Conservation (phyloP, 176 grass and related monocot species). For the Cenchrus fungigraminus region DNA sequence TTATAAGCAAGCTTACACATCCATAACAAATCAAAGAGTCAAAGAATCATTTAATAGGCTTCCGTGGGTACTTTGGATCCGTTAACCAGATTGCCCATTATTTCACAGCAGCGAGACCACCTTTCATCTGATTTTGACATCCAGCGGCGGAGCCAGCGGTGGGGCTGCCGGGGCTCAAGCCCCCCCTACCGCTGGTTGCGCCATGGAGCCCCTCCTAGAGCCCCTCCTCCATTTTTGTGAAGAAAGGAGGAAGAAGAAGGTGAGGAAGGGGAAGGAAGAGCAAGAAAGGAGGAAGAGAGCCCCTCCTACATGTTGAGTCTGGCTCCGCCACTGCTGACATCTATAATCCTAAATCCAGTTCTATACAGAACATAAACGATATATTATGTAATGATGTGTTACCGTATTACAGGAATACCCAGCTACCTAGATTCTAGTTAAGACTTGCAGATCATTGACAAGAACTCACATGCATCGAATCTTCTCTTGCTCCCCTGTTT, state of each 20-base stretch:
- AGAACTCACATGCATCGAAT: constrained; percentile 53
- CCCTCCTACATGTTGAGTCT: too few relatives aligned
- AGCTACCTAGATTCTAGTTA: constrained; percentile 36
- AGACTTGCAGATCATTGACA: constrained; percentile 21
- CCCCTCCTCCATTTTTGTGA: too few relatives aligned
- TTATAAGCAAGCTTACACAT: constrained; percentile 43
- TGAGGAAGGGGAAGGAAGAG: too few relatives aligned
- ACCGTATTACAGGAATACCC: constrained; percentile 29
- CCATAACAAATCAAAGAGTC: constrained; percentile 56
- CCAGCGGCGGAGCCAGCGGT: neutral
- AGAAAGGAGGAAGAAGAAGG: too few relatives aligned
- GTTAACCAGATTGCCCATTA: constrained; percentile 34
- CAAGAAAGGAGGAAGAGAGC: too few relatives aligned
- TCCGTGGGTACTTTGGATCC: constrained; percentile 42
- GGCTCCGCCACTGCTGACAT: neutral
- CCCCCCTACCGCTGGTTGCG: too few relatives aligned
- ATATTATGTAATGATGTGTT: constrained; percentile 11
- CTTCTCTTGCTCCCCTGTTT: constrained; percentile 36
- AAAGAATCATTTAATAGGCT: constrained; percentile 48
- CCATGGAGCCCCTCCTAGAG: too few relatives aligned
- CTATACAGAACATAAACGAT: constrained; percentile 29
- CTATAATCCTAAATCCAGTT: constrained; percentile 32
- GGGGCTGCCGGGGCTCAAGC: too few relatives aligned
- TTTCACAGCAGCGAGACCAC: constrained; percentile 31
- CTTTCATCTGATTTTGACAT: constrained; percentile 58